These are phyloP conservation scores for Plantago ovata DNA, from an alignment of 257 asterid genomes.

Conservation along the genomic window DNA sequence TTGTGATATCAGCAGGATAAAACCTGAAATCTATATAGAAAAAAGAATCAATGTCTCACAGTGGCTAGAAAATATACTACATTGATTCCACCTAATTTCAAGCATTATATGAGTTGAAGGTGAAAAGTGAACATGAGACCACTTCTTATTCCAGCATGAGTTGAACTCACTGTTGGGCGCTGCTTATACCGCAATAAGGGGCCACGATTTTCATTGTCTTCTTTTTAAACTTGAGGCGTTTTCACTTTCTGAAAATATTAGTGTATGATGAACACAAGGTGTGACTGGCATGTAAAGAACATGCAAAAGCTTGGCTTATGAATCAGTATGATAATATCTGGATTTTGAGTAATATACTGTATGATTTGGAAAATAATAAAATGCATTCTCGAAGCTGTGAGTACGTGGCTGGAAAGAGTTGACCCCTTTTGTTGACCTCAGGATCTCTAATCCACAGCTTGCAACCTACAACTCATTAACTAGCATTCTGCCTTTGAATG, in stretches of 20 bases:
- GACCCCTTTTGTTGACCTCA: background rate
- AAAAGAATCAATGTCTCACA: too few relatives aligned
- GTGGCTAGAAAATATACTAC: background rate
- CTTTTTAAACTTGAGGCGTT: background rate
- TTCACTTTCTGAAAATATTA: background rate
- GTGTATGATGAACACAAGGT: background rate
- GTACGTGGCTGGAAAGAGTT: background rate
- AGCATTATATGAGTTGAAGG: background rate
- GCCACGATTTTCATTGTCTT: too few relatives aligned
- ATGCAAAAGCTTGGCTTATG: background rate
- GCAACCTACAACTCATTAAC: background rate
- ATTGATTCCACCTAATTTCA: background rate
- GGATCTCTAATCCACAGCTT: background rate
- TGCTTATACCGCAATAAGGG: background rate
- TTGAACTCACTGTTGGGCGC: background rate
- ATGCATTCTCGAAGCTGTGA: too few relatives aligned
- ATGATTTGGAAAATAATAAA: too few relatives aligned
- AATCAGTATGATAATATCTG: too few relatives aligned
- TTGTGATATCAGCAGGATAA: too few relatives aligned
- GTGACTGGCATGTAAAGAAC: background rate
- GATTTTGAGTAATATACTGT: too few relatives aligned
- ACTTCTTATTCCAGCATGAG: background rate
- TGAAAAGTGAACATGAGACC: background rate
- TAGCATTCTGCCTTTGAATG: constrained; percentile 2
- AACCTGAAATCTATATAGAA: too few relatives aligned